Conservation (phyloP, 192 early-diverging fungal species). For the Umbelopsis ramanniana region DNA sequence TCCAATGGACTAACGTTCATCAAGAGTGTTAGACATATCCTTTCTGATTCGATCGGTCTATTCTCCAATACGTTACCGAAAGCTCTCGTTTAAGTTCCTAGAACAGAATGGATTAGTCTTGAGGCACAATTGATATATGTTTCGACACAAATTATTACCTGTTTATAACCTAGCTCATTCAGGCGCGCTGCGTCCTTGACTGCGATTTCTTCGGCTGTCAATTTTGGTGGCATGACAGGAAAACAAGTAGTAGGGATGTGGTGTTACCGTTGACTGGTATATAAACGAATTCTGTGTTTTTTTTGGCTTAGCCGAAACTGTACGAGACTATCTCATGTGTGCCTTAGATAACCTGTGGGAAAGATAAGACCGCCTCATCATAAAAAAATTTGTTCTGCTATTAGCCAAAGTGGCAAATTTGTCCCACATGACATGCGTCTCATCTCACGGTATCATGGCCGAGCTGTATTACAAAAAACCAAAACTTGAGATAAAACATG, state of each 20-base stretch:
- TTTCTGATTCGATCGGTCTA: neutral
- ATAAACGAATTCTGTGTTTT: neutral
- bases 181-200: slow-evolving; percentile 37
- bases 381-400: neutral
- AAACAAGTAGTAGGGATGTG: neutral
- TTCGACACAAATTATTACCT: slow-evolving; percentile 24
- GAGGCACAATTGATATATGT: neutral
- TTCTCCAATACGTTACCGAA: slow-evolving; percentile 30
- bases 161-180: slow-evolving; percentile 53
- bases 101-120: neutral
- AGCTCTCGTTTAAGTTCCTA: slow-evolving; percentile 46
- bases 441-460: neutral
- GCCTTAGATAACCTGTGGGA: slow-evolving; percentile 12
- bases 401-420: slow-evolving; percentile 7
- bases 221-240: slow-evolving; percentile 28
- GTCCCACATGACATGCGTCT: slow-evolving; percentile 14
- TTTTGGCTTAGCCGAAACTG: neutral
- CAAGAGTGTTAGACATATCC: neutral
- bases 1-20: slow-evolving; percentile 30
- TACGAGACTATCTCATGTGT: neutral
- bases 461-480: too few relatives aligned
- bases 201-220: slow-evolving; percentile 35
- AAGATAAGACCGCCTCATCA: neutral
- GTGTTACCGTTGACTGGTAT: neutral
- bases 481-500: too few relatives aligned